These are phyloP conservation scores for Malus sylvestris DNA, from an alignment of 306 rosid genomes.

Conservation along the genomic window DNA sequence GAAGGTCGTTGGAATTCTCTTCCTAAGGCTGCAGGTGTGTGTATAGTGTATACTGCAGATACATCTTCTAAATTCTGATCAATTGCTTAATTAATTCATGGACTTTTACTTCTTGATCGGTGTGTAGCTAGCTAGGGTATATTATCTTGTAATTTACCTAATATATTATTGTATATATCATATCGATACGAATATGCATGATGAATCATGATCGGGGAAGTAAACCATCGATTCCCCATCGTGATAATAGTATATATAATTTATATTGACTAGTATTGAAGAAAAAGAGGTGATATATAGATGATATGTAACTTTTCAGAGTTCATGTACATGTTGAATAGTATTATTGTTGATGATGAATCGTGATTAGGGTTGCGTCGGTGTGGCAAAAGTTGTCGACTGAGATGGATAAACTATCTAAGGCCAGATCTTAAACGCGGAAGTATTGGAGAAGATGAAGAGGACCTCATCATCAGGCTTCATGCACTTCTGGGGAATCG, in stretches of 20 bases:
- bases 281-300: not conserved
- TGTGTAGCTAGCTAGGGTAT: not conserved
- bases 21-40: slow-evolving; percentile 40
- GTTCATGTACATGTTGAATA: not conserved
- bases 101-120: not conserved
- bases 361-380: slow-evolving; percentile 33
- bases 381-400: slow-evolving; percentile 44
- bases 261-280: not conserved
- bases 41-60: not conserved
- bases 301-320: not conserved
- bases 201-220: not conserved
- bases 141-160: not conserved
- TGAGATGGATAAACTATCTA: slow-evolving; percentile 43
- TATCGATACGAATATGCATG: not conserved
- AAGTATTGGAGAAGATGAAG: slow-evolving; percentile 44
- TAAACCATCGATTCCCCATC: not conserved
- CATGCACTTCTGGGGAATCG: slow-evolving; percentile 53
- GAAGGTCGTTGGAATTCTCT: slow-evolving; percentile 38
- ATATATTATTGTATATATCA: too few species aligned
- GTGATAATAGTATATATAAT: not conserved
- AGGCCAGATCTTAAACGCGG: slow-evolving; percentile 41
- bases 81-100: not conserved
- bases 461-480: slow-evolving; percentile 50
- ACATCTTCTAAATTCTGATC: not conserved
- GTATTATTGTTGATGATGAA: not conserved